Percentiles rank a stretch among this genome's conserved stretches.
phyloP scores from a whole-genome alignment of 140 eudicot species.

The Senecio squalidus region DNA sequence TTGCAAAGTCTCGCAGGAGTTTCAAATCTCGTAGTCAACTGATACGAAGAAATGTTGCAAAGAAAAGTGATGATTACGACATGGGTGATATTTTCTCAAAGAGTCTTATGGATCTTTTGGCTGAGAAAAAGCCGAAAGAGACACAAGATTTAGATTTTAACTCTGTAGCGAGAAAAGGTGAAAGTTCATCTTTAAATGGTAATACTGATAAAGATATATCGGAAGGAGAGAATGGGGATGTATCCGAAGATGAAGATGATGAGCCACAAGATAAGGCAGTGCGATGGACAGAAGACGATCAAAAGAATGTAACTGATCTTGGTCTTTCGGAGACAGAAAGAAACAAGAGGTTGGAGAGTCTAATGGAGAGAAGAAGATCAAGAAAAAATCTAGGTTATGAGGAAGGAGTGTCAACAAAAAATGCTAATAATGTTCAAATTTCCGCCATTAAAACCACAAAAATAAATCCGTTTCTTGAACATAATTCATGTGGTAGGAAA shows the following conservation, averaged over 20 bases:
- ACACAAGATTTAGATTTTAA: constrained; percentile 29
- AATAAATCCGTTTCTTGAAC: constrained; percentile 28
- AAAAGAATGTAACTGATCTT: constrained; percentile 45
- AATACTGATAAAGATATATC: constrained; percentile 4
- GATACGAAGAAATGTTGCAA: constrained; percentile 32
- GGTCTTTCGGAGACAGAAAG: neutral
- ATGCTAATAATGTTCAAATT: constrained; percentile 23
- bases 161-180: constrained; percentile 16
- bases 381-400: constrained; percentile 41
- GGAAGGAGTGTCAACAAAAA: constrained; percentile 27
- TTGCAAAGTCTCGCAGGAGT: constrained; percentile 29
- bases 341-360: constrained; percentile 51
- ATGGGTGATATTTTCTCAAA: constrained; percentile 23
- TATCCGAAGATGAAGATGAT: constrained; percentile 24
- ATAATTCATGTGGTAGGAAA: neutral
- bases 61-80: constrained; percentile 25
- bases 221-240: constrained; percentile 21
- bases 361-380: constrained; percentile 67
- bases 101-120: constrained; percentile 20
- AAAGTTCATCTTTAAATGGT: constrained; percentile 11
- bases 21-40: constrained; percentile 3
- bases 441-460: constrained; percentile 30
- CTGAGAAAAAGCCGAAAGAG: constrained; percentile 40
- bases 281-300: constrained; percentile 49
- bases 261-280: constrained; percentile 32